phyloP scores from a whole-genome alignment of 345 rosid species.

The Pugionium cornutum region DNA sequence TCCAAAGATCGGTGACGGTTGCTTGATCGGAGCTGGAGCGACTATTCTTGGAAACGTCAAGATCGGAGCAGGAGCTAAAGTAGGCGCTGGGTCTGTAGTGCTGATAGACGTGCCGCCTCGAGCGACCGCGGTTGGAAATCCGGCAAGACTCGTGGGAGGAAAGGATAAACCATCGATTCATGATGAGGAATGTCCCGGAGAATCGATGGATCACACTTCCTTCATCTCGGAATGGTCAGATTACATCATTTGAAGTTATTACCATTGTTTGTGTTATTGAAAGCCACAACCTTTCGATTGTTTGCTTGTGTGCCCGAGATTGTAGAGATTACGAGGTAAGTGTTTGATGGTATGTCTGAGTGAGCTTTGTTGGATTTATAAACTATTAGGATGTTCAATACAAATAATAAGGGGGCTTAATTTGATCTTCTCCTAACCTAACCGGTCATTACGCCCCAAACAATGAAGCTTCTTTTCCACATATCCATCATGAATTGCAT shows the following conservation, averaged over 20 bases:
- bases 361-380: slow-evolving; percentile 6
- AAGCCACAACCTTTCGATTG: not conserved
- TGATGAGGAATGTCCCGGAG: slow-evolving; percentile 79
- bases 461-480: no score
- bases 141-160: slow-evolving; percentile 91
- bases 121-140: slow-evolving; percentile 91
- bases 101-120: slow-evolving; percentile 73
- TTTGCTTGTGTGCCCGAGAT: not conserved
- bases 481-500: no score
- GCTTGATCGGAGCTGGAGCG: slow-evolving; percentile 91
- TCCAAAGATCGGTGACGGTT: slow-evolving; percentile 95
- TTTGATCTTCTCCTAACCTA: slow-evolving; percentile 1
- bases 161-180: slow-evolving; percentile 63
- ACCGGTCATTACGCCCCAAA: no score
- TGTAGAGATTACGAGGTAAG: slow-evolving; percentile 4
- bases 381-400: not conserved
- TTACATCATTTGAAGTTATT: slow-evolving; percentile 49
- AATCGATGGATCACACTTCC: slow-evolving; percentile 97
- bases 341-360: slow-evolving; percentile 7
- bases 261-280: slow-evolving; percentile 8
- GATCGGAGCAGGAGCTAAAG: slow-evolving; percentile 89
- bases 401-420: not conserved
- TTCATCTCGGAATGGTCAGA: slow-evolving; percentile 94
- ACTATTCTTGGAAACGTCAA: slow-evolving; percentile 80
- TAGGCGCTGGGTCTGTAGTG: slow-evolving; percentile 93